A percentile compares a stretch with the other conserved stretches of the same genome.
phyloP scores from a whole-genome alignment of 192 early-diverging fungal species.

The Coemansia sp. region DNA sequence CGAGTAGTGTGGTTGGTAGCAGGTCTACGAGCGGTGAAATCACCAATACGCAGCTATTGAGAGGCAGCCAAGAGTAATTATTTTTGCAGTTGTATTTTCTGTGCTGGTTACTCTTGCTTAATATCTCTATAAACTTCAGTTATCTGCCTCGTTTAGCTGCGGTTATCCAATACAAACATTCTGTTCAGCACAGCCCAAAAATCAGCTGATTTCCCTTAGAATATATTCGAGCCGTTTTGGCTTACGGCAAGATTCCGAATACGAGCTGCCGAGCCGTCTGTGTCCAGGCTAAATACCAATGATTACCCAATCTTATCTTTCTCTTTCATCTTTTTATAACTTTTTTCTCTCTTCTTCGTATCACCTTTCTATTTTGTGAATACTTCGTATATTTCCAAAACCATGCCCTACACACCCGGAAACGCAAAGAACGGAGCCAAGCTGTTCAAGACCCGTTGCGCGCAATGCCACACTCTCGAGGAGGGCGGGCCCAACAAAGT shows the following conservation, averaged over 20 bases:
- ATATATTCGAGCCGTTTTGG: background rate
- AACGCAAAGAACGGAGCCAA: constrained; percentile 56
- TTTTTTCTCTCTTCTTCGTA: constrained; percentile 1
- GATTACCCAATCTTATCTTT: constrained; percentile 7
- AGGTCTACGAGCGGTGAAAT: constrained; percentile 3
- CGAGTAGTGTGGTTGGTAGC: background rate
- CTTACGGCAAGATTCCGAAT: background rate
- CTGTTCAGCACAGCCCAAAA: too few species aligned
- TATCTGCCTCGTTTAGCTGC: too few species aligned
- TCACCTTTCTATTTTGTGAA: background rate
- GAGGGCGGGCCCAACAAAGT: constrained; percentile 78
- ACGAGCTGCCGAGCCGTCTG: background rate
- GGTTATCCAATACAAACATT: too few species aligned
- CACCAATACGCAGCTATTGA: background rate
- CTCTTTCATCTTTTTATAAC: constrained; percentile 1
- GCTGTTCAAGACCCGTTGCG: constrained; percentile 97
- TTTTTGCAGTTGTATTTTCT: background rate
- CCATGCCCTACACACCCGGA: constrained; percentile 25
- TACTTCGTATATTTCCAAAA: background rate
- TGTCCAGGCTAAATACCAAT: background rate
- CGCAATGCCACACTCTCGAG: constrained; percentile 97
- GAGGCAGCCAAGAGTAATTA: background rate
- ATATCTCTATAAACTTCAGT: too few species aligned
- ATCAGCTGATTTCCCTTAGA: background rate
- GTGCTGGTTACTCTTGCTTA: too few species aligned